These are phyloP conservation scores for Penicillium corylophilum DNA, from an alignment of 2,329 filamentous ascomycete genomes.

Conservation along the genomic window DNA sequence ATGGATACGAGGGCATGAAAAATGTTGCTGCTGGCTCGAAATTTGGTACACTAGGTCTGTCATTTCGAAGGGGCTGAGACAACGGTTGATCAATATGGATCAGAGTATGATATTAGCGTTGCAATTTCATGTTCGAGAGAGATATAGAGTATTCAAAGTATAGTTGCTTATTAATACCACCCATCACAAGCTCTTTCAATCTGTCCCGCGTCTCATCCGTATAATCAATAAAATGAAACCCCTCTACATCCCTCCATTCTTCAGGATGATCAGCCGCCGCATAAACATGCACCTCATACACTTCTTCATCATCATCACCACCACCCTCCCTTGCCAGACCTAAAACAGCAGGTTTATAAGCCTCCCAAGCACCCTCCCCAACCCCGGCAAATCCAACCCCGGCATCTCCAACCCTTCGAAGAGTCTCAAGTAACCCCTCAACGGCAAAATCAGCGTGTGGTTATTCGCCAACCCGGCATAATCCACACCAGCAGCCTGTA, in stretches of 20 bases:
- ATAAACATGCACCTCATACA: slow-evolving; percentile 33
- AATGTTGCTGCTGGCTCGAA: no score
- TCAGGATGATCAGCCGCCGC: slow-evolving; percentile 39
- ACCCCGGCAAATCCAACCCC: slow-evolving; percentile 33
- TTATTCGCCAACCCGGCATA: slow-evolving; percentile 43
- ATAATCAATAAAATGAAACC: slow-evolving; percentile 42
- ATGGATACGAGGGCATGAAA: no score
- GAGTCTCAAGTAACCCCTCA: slow-evolving; percentile 37
- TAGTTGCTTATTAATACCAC: background rate
- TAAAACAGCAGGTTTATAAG: slow-evolving; percentile 29
- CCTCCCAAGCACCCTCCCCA: slow-evolving; percentile 31
- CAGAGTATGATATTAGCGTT: no score
- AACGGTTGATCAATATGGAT: no score
- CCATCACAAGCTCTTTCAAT: slow-evolving; percentile 23
- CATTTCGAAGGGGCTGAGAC: no score
- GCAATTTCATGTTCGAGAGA: no score
- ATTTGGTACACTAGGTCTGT: no score
- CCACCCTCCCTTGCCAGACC: background rate
- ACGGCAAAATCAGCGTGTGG: slow-evolving; percentile 38
- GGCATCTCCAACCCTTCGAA: slow-evolving; percentile 26
- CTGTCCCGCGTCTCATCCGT: slow-evolving; percentile 17
- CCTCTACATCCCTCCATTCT: slow-evolving; percentile 33
- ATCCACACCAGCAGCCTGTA: slow-evolving; percentile 32
- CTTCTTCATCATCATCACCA: no score
- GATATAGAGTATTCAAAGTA: no score